Conservation (phyloP, 2,329 filamentous ascomycete genomes). For the Colletotrichum trifolii region DNA sequence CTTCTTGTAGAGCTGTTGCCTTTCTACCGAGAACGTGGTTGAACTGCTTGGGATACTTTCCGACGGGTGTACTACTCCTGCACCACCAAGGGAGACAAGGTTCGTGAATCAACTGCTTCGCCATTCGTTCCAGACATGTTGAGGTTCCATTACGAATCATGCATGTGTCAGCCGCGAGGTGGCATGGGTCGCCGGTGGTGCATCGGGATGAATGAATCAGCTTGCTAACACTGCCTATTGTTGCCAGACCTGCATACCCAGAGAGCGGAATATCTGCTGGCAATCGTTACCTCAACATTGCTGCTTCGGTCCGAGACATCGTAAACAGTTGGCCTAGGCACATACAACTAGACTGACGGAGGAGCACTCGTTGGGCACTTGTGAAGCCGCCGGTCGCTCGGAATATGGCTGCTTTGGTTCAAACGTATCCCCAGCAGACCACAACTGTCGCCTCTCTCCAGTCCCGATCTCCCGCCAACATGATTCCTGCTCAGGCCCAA, state of each 20-base stretch:
- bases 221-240: conserved; percentile 15
- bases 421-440: conserved; percentile 82
- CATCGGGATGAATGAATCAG: background rate
- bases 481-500: conserved; percentile 63
- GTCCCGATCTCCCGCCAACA: conserved; percentile 74
- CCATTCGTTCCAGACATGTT: background rate
- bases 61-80: conserved; percentile 22
- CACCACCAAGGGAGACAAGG: conserved; percentile 25
- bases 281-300: too few relatives aligned
- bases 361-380: conserved; percentile 19
- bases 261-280: too few relatives aligned
- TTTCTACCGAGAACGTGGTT: conserved; percentile 32
- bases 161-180: background rate
- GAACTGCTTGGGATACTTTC: conserved; percentile 4
- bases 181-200: background rate
- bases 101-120: conserved; percentile 14
- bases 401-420: conserved; percentile 87
- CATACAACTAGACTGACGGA: conserved; percentile 17
- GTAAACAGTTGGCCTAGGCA: background rate
- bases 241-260: too few relatives aligned
- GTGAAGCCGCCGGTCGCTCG: conserved; percentile 10
- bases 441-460: conserved; percentile 81
- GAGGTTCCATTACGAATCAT: background rate
- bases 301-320: background rate
- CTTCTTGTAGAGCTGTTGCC: conserved; percentile 46